phyloP scores from a whole-genome alignment of 352 stramenopile genomes.

The Phytophthora citricola region DNA sequence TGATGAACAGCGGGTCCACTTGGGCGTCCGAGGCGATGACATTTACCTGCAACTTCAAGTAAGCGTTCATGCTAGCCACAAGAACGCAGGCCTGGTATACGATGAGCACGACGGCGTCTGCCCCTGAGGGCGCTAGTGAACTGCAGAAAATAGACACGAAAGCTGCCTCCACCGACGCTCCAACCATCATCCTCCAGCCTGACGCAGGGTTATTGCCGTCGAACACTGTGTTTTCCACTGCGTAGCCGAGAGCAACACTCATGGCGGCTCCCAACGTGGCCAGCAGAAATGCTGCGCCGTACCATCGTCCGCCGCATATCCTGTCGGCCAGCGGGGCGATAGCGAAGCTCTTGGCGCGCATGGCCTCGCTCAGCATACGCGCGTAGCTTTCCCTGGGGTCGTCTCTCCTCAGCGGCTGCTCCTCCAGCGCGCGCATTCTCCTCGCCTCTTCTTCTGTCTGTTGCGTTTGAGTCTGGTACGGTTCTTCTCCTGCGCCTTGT shows the following conservation, averaged over 20 bases:
- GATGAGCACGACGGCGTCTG: constrained; percentile 48
- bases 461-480: constrained; percentile 10
- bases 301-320: constrained; percentile 43
- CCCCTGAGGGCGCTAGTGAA: constrained; percentile 41
- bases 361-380: constrained; percentile 25
- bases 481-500: constrained; percentile 7
- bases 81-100: constrained; percentile 58
- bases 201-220: constrained; percentile 12
- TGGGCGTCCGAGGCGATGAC: constrained; percentile 41
- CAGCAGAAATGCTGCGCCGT: constrained; percentile 34
- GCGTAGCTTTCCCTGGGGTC: constrained; percentile 37
- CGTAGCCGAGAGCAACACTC: constrained; percentile 32
- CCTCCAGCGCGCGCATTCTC: constrained; percentile 23
- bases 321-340: constrained; percentile 33
- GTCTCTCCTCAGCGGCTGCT: constrained; percentile 30
- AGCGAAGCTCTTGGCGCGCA: constrained; percentile 41
- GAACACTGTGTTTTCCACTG: constrained; percentile 40
- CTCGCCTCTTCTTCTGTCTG: constrained; percentile 20
- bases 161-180: constrained; percentile 32
- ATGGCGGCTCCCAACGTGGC: constrained; percentile 21
- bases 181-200: constrained; percentile 49
- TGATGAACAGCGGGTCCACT: constrained; percentile 55
- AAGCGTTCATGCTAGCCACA: constrained; percentile 59
- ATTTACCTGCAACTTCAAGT: constrained; percentile 47
- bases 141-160: constrained; percentile 45